Evolutionary conservation across 116 monocot species (phyloP), one percentile per base, ranked within the genome.

Genomic region (Dioscorea cayenensis): DNA sequence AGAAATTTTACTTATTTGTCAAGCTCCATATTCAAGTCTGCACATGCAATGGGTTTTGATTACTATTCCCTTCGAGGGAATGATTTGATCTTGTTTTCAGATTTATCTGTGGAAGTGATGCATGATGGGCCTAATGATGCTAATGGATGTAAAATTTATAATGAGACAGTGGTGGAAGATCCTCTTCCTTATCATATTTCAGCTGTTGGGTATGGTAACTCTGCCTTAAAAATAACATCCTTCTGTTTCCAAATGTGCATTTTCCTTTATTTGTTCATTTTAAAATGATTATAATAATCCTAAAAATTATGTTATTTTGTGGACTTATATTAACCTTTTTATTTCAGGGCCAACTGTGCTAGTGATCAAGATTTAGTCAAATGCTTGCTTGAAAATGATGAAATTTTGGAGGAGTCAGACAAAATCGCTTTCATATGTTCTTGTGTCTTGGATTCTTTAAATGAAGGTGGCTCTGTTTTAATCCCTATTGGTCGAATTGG

Each of bases 31-130:
- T 85, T 90, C 64, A 68, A 81, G 63, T 83, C 90, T 58, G 70
- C 74, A 70, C 77, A 82, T 84, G 86, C 92, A 65, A 84, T 90
- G 80, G 88, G 75, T 37, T 90, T 97, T 73, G 83, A 90, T 77
- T 90, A 86, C 63, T 48, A 20, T 35, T 76, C 80, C 72, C 67
- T 97, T 67, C 73, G 32, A 61, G 92, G 92, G 58, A 84, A 79
- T 77, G 96, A 97, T 77, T 2, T 90, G 9, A 67, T 92, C 35
- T 21, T 97, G 63, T 97, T 88, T 86, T 92, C 96, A 52, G 96
- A 97, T 71, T 76, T 86, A 68, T 84, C 84, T 35, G 67, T 84
- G 20, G 70, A 70, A 63, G 63, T 66, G 65, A 79, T 67, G 7
- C 63, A n/a, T 78, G 55, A 67, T 55, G 64, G 69, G 58, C 60